Percentiles rank a stretch among this genome's conserved stretches.
These are phyloP conservation scores for Atkinsonella texensis DNA, from an alignment of 2,329 filamentous ascomycete species.

Conservation along the genomic window DNA sequence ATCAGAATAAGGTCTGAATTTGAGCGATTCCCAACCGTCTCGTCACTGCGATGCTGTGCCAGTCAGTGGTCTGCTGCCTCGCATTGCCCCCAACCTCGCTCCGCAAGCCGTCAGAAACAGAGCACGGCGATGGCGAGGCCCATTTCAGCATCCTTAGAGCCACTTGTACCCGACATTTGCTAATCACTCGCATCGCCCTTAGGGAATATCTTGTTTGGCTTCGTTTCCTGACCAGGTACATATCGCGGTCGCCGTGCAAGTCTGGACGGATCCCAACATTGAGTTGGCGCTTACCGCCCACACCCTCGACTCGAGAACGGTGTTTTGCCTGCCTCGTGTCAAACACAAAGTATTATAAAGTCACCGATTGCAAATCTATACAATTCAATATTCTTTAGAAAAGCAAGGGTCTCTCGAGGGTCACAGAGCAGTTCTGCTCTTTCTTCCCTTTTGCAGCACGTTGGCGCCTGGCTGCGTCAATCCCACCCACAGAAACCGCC, in stretches of 20 bases:
- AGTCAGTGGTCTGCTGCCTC: not conserved
- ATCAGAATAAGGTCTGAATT: conserved; percentile 19
- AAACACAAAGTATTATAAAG: not conserved
- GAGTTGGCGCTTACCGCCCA: conserved; percentile 23
- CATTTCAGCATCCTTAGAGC: conserved; percentile 1
- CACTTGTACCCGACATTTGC: not conserved
- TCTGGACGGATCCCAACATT: conserved; percentile 13
- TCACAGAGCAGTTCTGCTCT: not conserved
- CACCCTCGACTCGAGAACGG: conserved; percentile 19
- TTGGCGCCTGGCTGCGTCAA: conserved; percentile 9
- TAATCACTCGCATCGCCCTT: not conserved
- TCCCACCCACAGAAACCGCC: conserved; percentile 3
- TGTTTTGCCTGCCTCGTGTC: conserved; percentile 15
- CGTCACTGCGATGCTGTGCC: conserved; percentile 9
- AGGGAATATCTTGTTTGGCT: not conserved
- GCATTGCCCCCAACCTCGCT: not conserved
- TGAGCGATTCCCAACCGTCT: conserved; percentile 13
- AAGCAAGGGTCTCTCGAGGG: not conserved
- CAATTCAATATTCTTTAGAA: not conserved
- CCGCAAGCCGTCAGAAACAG: conserved; percentile 1
- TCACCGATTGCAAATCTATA: not conserved
- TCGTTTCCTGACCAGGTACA: conserved; percentile 5
- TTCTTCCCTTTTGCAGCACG: conserved; percentile 8
- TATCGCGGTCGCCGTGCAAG: conserved; percentile 21
- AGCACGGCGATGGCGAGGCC: not conserved